Conservation (phyloP, 2,329 filamentous ascomycete species). For the Sporothrix brasiliensis region DNA sequence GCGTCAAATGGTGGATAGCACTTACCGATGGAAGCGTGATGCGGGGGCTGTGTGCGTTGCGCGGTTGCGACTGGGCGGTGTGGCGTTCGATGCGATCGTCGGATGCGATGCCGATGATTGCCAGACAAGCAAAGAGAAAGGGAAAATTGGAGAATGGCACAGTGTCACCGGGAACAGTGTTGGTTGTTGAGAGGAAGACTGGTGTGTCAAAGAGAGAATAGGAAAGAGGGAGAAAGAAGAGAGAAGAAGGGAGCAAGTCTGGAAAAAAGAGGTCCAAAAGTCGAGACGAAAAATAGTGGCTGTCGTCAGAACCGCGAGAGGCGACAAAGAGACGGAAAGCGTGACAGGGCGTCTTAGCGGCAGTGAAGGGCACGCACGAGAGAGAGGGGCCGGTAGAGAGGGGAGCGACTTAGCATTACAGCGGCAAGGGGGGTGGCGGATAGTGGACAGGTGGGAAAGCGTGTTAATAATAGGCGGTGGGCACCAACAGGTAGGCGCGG, state of each 20-base stretch:
- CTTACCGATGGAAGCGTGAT: constrained; percentile 3
- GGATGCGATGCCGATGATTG: constrained; percentile 21
- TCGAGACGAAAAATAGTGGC: constrained; percentile 11
- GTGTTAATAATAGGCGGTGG: constrained; percentile 22
- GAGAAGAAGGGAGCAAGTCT: not conserved
- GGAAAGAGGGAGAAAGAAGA: not conserved
- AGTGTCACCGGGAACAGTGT: not conserved
- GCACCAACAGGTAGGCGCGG: not conserved
- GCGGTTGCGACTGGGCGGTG: not conserved
- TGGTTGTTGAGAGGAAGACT: not conserved
- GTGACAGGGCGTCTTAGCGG: constrained; percentile 1
- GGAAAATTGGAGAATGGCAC: not conserved
- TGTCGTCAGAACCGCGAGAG: constrained; percentile 26
- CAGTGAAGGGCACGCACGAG: not conserved
- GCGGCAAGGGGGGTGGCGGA: not conserved
- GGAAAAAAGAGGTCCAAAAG: constrained; percentile 18
- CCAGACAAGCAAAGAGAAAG: not conserved
- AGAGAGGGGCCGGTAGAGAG: constrained; percentile 13
- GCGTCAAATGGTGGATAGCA: not conserved
- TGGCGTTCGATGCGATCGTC: constrained; percentile 6
- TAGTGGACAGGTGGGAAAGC: not conserved
- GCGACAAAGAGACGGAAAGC: not conserved
- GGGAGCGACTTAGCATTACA: no score
- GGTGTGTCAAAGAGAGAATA: not conserved
- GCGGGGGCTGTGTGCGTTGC: not conserved